These are phyloP conservation scores for Hamamelis virginiana DNA, from an alignment of 164 flowering plant genomes.

Conservation along the genomic window DNA sequence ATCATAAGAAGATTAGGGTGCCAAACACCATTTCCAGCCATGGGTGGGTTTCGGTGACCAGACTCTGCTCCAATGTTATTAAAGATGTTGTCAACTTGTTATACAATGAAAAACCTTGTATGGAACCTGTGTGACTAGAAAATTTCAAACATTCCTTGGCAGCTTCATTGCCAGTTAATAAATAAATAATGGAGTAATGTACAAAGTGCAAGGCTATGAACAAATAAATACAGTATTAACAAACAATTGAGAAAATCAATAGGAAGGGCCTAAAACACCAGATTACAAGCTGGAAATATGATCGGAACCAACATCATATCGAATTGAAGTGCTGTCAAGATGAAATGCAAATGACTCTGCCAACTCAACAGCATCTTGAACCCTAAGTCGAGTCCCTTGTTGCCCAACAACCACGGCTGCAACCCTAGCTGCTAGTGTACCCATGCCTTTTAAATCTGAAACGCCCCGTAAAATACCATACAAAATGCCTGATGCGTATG, in stretches of 20 bases:
- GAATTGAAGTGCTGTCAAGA: constrained; percentile 30
- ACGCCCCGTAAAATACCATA: constrained; percentile 71
- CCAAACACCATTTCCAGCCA: no score
- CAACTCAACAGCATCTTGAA: constrained; percentile 64
- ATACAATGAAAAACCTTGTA: no score
- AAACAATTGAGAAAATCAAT: not conserved
- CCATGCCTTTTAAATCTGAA: constrained; percentile 78
- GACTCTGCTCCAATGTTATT: no score
- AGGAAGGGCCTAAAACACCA: not conserved
- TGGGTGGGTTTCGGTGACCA: no score
- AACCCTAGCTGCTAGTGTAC: constrained; percentile 73
- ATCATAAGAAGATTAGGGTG: no score
- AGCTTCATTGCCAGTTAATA: no score
- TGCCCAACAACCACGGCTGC: constrained; percentile 91
- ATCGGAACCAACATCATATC: constrained; percentile 57
- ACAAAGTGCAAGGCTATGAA: no score
- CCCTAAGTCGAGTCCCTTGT: constrained; percentile 87
- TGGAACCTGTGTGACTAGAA: no score
- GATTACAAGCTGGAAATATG: constrained; percentile 49
- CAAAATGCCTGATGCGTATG: constrained; percentile 89
- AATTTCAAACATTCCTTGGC: no score
- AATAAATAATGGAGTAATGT: no score
- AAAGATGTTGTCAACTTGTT: no score
- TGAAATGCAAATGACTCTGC: constrained; percentile 60
- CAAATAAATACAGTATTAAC: no score